Evolutionary conservation across 208 protist species (phyloP).

Genomic region (Trypanosoma vivax): DNA sequence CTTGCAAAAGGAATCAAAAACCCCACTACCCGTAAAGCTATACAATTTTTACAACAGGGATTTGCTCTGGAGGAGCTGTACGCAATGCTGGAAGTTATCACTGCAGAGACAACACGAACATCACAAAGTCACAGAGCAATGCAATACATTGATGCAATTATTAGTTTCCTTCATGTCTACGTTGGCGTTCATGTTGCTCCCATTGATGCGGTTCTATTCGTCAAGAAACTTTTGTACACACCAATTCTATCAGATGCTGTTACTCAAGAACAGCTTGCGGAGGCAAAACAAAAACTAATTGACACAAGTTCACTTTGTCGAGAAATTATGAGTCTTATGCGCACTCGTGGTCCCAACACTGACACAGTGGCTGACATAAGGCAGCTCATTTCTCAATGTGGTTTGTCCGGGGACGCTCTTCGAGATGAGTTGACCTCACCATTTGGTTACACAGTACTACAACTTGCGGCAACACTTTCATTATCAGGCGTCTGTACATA

Average conservation of each 20-base stretch:
- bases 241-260: constrained; percentile 3
- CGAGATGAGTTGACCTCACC: constrained; percentile 50
- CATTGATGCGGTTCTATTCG: constrained; percentile 24
- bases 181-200: constrained; percentile 40
- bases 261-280: not conserved
- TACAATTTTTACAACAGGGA: constrained; percentile 46
- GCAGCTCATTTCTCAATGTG: constrained; percentile 12
- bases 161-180: constrained; percentile 59
- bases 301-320: constrained; percentile 17
- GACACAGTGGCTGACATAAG: constrained; percentile 17
- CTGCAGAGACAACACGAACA: constrained; percentile 46
- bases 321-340: constrained; percentile 15
- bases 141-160: constrained; percentile 59
- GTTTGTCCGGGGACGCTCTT: constrained; percentile 12
- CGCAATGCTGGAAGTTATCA: constrained; percentile 56
- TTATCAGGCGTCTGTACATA: constrained; percentile 42
- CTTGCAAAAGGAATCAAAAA: constrained; percentile 30
- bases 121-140: constrained; percentile 48
- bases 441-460: constrained; percentile 60
- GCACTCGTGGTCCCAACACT: constrained; percentile 8
- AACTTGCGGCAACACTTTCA: constrained; percentile 52
- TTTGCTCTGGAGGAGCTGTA: constrained; percentile 71
- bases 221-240: constrained; percentile 6
- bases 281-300: constrained; percentile 12
- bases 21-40: constrained; percentile 23